Evolutionary conservation across 768 basidiomycete species (phyloP).

Genomic region (Galerina sulciceps): DNA sequence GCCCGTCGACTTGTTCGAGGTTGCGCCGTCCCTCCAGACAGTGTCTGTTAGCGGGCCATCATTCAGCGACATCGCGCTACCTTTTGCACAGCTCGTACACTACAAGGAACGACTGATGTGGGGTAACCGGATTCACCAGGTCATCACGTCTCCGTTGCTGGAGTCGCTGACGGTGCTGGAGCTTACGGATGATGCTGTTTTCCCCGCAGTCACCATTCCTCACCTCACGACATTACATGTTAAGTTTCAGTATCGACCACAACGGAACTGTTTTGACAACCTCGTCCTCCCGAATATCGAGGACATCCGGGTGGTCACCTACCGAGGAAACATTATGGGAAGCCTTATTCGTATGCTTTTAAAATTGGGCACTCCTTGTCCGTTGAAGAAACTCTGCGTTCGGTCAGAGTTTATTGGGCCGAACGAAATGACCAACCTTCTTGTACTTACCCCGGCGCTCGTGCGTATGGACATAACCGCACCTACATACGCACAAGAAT

Average conservation of each 20-base stretch:
- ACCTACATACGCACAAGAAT: slow-evolving; percentile 7
- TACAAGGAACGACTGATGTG: slow-evolving; percentile 24
- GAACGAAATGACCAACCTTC: slow-evolving; percentile 14
- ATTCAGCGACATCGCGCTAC: slow-evolving; percentile 18
- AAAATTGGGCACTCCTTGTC: slow-evolving; percentile 10
- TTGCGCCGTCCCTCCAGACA: slow-evolving; percentile 22
- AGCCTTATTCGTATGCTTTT: slow-evolving; percentile 19
- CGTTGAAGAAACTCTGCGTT: slow-evolving; percentile 18
- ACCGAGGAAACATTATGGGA: slow-evolving; percentile 16
- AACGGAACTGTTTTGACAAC: slow-evolving; percentile 17
- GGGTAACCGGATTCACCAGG: slow-evolving; percentile 13
- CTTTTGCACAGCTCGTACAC: slow-evolving; percentile 22
- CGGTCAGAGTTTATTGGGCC: slow-evolving; percentile 17
- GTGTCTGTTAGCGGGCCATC: slow-evolving; percentile 22
- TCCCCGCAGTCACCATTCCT: slow-evolving; percentile 23
- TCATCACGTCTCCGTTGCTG: slow-evolving; percentile 16
- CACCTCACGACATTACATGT: slow-evolving; percentile 21
- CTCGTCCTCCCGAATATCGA: slow-evolving; percentile 26
- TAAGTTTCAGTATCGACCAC: slow-evolving; percentile 21
- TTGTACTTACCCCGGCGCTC: slow-evolving; percentile 17
- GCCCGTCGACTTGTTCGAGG: slow-evolving; percentile 25
- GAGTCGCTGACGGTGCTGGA: slow-evolving; percentile 25
- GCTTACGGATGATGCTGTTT: slow-evolving; percentile 14
- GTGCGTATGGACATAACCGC: slow-evolving; percentile 19
- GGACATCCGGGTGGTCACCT: slow-evolving; percentile 20